Base-by-base conservation (phyloP, 2,329 filamentous ascomycete species). In the Fusarium ramigenum region DNA sequence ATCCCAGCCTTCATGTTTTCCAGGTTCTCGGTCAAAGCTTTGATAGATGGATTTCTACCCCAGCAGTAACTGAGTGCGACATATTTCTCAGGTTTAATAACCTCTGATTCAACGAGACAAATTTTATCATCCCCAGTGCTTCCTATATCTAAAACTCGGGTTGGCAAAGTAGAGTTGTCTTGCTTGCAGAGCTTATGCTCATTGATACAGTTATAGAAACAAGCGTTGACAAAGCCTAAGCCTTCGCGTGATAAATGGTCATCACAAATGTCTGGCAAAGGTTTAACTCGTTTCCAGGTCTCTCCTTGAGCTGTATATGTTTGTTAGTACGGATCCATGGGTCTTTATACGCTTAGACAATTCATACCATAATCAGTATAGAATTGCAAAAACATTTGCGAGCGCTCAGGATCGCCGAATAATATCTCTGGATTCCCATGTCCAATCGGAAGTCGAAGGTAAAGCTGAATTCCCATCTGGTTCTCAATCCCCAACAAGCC, bases 1-100 rank as follows among this genome's bases (percentile, higher is more conserved):
- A 75, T 46, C 0, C 67, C 72, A 7, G 23, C 19, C 9, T 65
- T 71, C 57, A 75, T 67, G 1, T 58, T 23, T 2, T 63, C 46
- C 7, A 76, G 2, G 3, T 60, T 76, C 0, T 11, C 42, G 2
- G n/a, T 23, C 12, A 53, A 25, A 1, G 74, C 63, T n/a, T 50
- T 75, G 14, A 68, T 60, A 2, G 42, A 61, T 10, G 64, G 42
- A 0, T 59, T 39, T 1, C 32, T 53, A 0, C 74, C 74, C 74
- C 74, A 76, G 40, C 72, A 76, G 43, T 76, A 76, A 11, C 74
- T 76, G 4, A 76, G 47, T 3, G 74, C 74, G 39, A 61, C 58
- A 15, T 76, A 76, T n/a, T 58, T 47, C 15, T 30, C 49, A 1
- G 18, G 14, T 19, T 18, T 30, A 2, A 40, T 9, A 5, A 9